Base-by-base conservation (phyloP, 2,329 filamentous ascomycete species). In the Mycosphaerella sp. region DNA sequence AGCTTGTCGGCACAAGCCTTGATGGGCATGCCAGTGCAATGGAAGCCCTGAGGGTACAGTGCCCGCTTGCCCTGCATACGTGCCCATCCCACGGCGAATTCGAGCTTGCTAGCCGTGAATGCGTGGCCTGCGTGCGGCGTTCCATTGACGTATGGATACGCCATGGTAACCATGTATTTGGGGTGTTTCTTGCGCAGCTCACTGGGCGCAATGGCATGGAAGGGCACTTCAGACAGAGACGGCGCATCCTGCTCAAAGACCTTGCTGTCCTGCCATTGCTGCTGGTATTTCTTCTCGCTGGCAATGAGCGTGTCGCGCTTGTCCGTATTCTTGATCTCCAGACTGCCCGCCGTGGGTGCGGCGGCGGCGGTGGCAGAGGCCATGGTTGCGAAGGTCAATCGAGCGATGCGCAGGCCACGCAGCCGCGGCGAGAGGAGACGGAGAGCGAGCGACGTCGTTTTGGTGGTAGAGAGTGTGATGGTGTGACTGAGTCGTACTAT, bases 1-100 rank as follows among this genome's bases (percentile, higher is more conserved):
- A 98, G 81, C 77, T 97, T 97, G 76, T 98, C 91, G 49, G 93
- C 89, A 65, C 88, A 94, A 5, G 93, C 90, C 73, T 96, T 96
- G 76, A 98, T 98, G 41, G 90, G 89, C 85, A 98, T 94, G 63
- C 93, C 93, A 0, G 91, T 97, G 73, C 86, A 89, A 76, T 98
- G 93, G 75, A 89, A 98, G 28, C 91, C 93, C 66, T 93, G 85
- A 51, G 93, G 93, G 69, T 93, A 96, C 47, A 97, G 76, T 51
- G 85, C 79, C 47, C 85, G 79, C 76, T 91, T 91, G 65, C 93
- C 93, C 69, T 89, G 82, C 88, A 97, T 94, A 50, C 91, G 80
- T 41, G 86, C 85, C 66, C 89, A 90, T 39, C 91, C 89, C 18
- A 86, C 81, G 52, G 84, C 85, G 70, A 97, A 98, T 72, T 98